Percentiles rank a stretch among this genome's conserved stretches.
phyloP scores from a whole-genome alignment of 169 alveolate species.

The Eimeria sp. region DNA sequence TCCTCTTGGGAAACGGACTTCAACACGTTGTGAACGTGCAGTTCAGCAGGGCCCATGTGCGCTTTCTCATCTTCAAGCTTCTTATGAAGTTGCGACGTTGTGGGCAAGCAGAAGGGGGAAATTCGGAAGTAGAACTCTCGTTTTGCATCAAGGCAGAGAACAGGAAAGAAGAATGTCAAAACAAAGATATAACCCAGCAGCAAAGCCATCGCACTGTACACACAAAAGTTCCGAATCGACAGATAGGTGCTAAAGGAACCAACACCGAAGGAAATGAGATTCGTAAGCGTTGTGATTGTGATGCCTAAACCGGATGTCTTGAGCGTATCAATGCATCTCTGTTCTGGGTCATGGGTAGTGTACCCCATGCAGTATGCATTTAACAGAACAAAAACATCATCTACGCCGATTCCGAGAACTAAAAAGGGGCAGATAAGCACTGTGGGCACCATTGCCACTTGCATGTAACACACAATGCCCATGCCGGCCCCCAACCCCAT shows the following conservation, averaged over 20 bases:
- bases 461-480: conserved; percentile 86
- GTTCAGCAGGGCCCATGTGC: conserved; percentile 43
- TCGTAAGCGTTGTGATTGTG: conserved; percentile 84
- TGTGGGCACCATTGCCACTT: conserved; percentile 89
- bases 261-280: conserved; percentile 81
- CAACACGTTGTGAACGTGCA: conserved; percentile 55
- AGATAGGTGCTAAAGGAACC: conserved; percentile 84
- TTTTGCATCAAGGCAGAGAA: conserved; percentile 83
- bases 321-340: conserved; percentile 86
- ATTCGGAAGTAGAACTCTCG: conserved; percentile 77
- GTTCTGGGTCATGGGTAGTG: conserved; percentile 86
- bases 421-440: conserved; percentile 88
- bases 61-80: conserved; percentile 64
- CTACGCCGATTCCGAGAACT: conserved; percentile 89
- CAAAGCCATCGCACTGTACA: conserved; percentile 80
- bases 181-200: conserved; percentile 79
- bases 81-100: conserved; percentile 60
- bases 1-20: conserved; percentile 73
- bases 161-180: conserved; percentile 82
- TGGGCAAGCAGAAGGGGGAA: conserved; percentile 82
- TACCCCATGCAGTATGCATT: conserved; percentile 88
- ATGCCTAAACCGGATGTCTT: conserved; percentile 85
- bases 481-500: conserved; percentile 88
- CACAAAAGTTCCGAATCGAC: conserved; percentile 84
- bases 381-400: conserved; percentile 88